phyloP scores from a whole-genome alignment of 108 stramenopile genomes.

The Aurantiochytrium sp. region DNA sequence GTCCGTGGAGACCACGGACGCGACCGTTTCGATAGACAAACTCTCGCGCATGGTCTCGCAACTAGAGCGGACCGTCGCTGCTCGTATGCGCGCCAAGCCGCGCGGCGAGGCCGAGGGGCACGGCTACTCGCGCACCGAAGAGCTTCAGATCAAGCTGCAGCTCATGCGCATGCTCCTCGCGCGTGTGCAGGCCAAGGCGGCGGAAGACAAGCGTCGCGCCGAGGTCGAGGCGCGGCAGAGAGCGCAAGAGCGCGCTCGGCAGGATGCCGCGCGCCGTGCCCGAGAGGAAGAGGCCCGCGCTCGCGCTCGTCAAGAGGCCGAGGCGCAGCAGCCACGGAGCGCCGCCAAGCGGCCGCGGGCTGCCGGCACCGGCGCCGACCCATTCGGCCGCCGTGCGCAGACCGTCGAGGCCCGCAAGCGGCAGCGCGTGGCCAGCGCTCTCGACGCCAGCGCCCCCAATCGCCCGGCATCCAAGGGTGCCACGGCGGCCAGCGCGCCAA shows the following conservation, averaged over 20 bases:
- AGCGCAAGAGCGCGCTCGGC: not conserved
- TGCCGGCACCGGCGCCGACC: not conserved
- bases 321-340: too few species aligned
- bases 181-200: not conserved
- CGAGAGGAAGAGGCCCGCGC: too few species aligned
- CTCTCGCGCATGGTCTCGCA: not conserved
- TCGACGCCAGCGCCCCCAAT: not conserved
- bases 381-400: not conserved
- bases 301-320: too few species aligned
- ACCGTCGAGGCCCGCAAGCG: not conserved
- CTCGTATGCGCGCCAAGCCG: not conserved
- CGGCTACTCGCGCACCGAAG: not conserved
- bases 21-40: not conserved
- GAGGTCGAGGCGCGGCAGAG: not conserved
- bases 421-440: not conserved
- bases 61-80: not conserved
- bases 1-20: not conserved
- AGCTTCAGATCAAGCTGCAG: not conserved
- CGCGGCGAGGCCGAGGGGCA: not conserved
- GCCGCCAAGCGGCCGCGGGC: not conserved
- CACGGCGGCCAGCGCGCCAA: too few species aligned
- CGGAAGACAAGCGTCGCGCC: not conserved
- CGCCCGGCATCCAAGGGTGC: too few species aligned
- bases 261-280: not conserved
- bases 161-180: not conserved